Evolutionary conservation across 306 rosid species (phyloP).

Genomic region (Argentina anserina): DNA sequence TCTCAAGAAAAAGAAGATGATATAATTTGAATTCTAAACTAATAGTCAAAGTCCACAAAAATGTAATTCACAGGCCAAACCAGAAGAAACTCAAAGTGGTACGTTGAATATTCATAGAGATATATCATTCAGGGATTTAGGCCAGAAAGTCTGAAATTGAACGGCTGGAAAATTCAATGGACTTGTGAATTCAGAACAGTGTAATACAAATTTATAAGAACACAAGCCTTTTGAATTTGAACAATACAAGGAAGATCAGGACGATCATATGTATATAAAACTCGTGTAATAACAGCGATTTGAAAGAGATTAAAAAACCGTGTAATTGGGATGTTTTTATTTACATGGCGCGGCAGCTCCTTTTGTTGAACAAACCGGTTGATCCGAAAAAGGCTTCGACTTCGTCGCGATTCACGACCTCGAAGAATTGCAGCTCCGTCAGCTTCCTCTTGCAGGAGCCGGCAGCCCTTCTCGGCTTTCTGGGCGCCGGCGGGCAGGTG

Average conservation of each 20-base stretch:
- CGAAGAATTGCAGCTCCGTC: constrained; percentile 45
- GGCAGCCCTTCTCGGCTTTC: constrained; percentile 34
- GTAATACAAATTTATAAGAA: constrained; percentile 4
- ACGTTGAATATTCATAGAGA: background rate
- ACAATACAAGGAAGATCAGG: background rate
- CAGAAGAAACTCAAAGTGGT: background rate
- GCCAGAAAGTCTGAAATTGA: constrained; percentile 20
- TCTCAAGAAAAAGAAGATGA: background rate
- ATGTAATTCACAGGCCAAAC: background rate
- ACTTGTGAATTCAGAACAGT: background rate
- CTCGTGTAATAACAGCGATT: background rate
- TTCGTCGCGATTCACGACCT: constrained; percentile 38
- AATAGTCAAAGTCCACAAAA: background rate
- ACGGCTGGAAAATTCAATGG: background rate
- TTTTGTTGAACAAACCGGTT: constrained; percentile 26
- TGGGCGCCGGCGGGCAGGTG: constrained; percentile 54
- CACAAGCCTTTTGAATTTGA: background rate
- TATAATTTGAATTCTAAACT: background rate
- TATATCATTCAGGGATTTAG: constrained; percentile 12
- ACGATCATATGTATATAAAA: constrained; percentile 4
- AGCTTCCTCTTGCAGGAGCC: constrained; percentile 43
- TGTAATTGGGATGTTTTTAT: constrained; percentile 15
- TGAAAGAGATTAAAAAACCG: background rate
- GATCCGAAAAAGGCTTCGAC: constrained; percentile 44
- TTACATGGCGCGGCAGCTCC: constrained; percentile 44